Evolutionary conservation across 2,329 filamentous ascomycete species (phyloP).

Genomic region (Alternaria panax): DNA sequence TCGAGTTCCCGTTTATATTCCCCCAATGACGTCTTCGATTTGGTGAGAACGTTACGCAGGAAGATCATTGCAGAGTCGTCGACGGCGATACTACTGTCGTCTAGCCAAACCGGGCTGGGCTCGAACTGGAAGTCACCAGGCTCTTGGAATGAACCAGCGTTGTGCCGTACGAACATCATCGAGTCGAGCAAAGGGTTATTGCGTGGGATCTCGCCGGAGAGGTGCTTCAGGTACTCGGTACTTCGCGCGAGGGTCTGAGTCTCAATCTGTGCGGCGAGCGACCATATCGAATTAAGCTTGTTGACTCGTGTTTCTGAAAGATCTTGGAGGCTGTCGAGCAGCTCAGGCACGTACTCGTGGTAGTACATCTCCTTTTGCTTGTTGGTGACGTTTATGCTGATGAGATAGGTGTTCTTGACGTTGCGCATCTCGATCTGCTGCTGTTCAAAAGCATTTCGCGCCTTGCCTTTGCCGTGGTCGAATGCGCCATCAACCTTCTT

Average conservation of each 20-base stretch:
- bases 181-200: slow-evolving; percentile 91
- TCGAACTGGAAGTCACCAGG: slow-evolving; percentile 87
- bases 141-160: slow-evolving; percentile 81
- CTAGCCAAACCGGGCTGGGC: slow-evolving; percentile 95
- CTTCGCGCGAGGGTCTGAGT: slow-evolving; percentile 78
- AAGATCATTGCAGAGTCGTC: slow-evolving; percentile 90
- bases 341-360: slow-evolving; percentile 92
- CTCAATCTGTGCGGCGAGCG: slow-evolving; percentile 79
- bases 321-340: slow-evolving; percentile 89
- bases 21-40: slow-evolving; percentile 83
- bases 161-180: slow-evolving; percentile 97
- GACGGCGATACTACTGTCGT: slow-evolving; percentile 84
- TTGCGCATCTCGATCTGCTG: slow-evolving; percentile 97
- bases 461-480: slow-evolving; percentile 84
- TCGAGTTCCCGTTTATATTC: slow-evolving; percentile 85
- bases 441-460: slow-evolving; percentile 88
- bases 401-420: slow-evolving; percentile 96
- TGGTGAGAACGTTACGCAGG: slow-evolving; percentile 87
- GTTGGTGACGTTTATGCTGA: slow-evolving; percentile 95
- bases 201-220: slow-evolving; percentile 81
- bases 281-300: slow-evolving; percentile 88
- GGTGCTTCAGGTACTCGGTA: slow-evolving; percentile 72
- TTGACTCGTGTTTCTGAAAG: slow-evolving; percentile 86
- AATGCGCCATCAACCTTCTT: slow-evolving; percentile 97
- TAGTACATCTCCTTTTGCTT: slow-evolving; percentile 98